phyloP scores from a whole-genome alignment of 192 early-diverging fungal genomes.

The Spinellus fusiger region DNA sequence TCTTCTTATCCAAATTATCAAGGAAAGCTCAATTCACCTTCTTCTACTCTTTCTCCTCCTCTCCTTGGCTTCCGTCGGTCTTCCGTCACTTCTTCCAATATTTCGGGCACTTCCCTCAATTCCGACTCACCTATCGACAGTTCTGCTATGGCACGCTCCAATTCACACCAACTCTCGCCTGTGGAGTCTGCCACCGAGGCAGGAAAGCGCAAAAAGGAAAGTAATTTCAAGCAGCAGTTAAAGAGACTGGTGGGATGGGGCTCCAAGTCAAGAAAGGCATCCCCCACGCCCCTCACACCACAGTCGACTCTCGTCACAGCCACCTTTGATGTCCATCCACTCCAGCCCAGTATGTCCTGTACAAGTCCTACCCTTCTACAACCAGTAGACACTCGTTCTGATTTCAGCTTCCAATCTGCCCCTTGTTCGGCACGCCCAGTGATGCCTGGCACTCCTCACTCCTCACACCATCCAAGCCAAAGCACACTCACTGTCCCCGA shows the following conservation, averaged over 20 bases:
- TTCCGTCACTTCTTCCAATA: conserved; percentile 3
- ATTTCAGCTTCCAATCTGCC: neutral
- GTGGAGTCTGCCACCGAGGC: neutral
- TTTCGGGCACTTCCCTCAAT: conserved; percentile 4
- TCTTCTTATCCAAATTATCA: neutral
- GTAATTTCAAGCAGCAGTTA: conserved; percentile 10
- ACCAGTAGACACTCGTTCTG: conserved; percentile 6
- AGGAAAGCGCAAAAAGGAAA: neutral
- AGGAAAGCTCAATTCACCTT: conserved; percentile 1
- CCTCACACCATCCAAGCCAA: conserved; percentile 1
- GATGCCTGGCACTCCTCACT: conserved; percentile 16
- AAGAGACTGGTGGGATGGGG: conserved; percentile 17
- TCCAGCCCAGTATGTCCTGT: neutral
- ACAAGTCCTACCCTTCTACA: neutral
- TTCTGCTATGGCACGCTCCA: conserved; percentile 9
- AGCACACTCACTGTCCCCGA: neutral
- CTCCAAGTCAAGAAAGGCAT: conserved; percentile 1
- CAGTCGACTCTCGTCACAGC: neutral
- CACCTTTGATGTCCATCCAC: neutral
- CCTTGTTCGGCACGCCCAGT: conserved; percentile 4
- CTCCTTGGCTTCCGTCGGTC: conserved; percentile 10
- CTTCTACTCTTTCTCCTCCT: conserved; percentile 12
- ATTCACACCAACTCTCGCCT: conserved; percentile 2
- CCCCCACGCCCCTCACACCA: neutral
- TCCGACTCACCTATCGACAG: conserved; percentile 3